Evolutionary conservation across 1,284 basidiomycete species (phyloP), one percentile per base, ranked within the genome.

Genomic region (Malassezia yamatoensis): DNA sequence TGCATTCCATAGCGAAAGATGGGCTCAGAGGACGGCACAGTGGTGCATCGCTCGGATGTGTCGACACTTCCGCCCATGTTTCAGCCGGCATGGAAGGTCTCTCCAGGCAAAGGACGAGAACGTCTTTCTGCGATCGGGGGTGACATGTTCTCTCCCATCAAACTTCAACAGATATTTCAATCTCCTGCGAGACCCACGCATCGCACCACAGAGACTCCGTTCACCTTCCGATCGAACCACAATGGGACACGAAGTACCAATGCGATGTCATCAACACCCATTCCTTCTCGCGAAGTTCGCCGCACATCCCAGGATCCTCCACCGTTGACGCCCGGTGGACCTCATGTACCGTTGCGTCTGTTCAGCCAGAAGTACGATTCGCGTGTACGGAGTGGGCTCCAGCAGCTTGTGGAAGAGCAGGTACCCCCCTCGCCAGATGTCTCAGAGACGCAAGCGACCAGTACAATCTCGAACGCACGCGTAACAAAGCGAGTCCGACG

Each of bases 131-230:
- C 51, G 16, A 59, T 67, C 13, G 68, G 68, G 7, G 67, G 68
- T 21, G 68, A 73, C 52, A 68, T 73, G 59, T 73, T 73, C 34
- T 67, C 67, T 2, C 68, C 68, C 0, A 65, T 68, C 54, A 64
- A 63, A 40, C 61, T 73, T 4, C 67, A 73, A 53, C 60, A 63
- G 44, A 70, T 73, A 63, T 73, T 68, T 52, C 62, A 64, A 38
- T 63, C 24, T 15, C 47, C 39, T 18, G 34, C 11, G 8, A 36
- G 16, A 11, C 20, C 16, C 18, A 58, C 51, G 39, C 38, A 49
- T 58, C 10, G 9, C 13, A 44, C 13, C 42, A 8, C 42, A n/a
- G 18, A n/a, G 6, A 21, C 8, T 21, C 4, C 20, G 43, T 16
- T 16, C 29, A 11, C 43, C 15, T 20, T 45, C 9, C 43, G 43